Evolutionary conservation across 208 protist genomes (phyloP).

Genomic region (Leishmania turanica): DNA sequence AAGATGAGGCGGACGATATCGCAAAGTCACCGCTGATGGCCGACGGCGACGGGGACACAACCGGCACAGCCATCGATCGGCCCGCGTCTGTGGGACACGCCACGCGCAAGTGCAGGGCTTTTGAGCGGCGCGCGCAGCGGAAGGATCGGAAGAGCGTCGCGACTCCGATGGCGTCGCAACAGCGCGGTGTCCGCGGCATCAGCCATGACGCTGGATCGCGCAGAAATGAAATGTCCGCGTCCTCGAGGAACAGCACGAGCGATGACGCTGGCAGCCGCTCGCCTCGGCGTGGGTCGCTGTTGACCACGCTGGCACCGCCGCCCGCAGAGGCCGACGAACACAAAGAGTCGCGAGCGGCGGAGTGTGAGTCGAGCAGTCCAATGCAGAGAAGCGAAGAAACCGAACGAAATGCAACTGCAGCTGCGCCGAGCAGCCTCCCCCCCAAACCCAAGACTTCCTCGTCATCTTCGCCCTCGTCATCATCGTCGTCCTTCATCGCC

Average conservation of each 20-base stretch:
- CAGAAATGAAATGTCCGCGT: not conserved
- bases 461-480: conserved; percentile 23
- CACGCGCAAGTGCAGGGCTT: not conserved
- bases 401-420: not conserved
- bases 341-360: not conserved
- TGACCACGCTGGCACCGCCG: not conserved
- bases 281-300: not conserved
- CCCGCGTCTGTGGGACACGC: not conserved
- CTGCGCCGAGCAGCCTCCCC: not conserved
- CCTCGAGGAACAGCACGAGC: conserved; percentile 1
- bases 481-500: conserved; percentile 12
- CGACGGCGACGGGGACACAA: not conserved
- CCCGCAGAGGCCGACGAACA: not conserved
- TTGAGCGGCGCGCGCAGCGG: not conserved
- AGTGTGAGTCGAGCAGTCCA: not conserved
- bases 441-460: not conserved
- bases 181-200: not conserved
- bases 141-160: not conserved
- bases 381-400: not conserved
- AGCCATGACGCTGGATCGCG: not conserved
- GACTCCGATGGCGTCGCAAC: not conserved
- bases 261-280: not conserved
- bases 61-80: not conserved
- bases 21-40: not conserved
- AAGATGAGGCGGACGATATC: not conserved